These are phyloP conservation scores for Penicillium verhagenii DNA, from an alignment of 495 filamentous ascomycete genomes.

Conservation along the genomic window DNA sequence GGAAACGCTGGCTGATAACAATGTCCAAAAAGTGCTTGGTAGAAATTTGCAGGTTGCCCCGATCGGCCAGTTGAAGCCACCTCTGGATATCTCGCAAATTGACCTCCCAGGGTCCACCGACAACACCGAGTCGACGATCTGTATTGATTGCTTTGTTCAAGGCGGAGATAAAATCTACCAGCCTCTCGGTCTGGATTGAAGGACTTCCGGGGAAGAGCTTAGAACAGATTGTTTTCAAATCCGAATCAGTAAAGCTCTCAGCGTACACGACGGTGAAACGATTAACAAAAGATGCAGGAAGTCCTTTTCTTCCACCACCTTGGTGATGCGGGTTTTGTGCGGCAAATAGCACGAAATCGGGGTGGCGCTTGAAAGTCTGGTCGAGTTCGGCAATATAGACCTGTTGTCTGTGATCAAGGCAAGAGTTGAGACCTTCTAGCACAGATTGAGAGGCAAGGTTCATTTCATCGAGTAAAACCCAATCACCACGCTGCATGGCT, in stretches of 20 bases:
- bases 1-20: slow-evolving; percentile 87
- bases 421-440: slow-evolving; percentile 94
- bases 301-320: slow-evolving; percentile 90
- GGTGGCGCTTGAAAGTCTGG: slow-evolving; percentile 85
- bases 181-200: slow-evolving; percentile 50
- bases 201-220: slow-evolving; percentile 68
- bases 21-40: slow-evolving; percentile 74
- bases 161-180: slow-evolving; percentile 77
- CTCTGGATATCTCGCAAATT: slow-evolving; percentile 90
- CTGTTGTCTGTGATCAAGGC: slow-evolving; percentile 94
- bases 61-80: slow-evolving; percentile 74
- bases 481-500: slow-evolving; percentile 93
- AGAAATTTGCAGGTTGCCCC: slow-evolving; percentile 46
- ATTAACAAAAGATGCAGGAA: slow-evolving; percentile 95
- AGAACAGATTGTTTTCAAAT: slow-evolving; percentile 77
- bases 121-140: slow-evolving; percentile 65
- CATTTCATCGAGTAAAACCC: slow-evolving; percentile 98
- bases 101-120: slow-evolving; percentile 94
- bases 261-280: slow-evolving; percentile 97
- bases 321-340: slow-evolving; percentile 98
- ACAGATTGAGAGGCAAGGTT: slow-evolving; percentile 97
- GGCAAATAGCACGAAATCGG: slow-evolving; percentile 88
- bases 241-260: slow-evolving; percentile 77
- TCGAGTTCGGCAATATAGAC: slow-evolving; percentile 94
- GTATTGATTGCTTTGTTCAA: slow-evolving; percentile 69